Conservation (phyloP, 345 rosid species). For the Gossypium arboreum region DNA sequence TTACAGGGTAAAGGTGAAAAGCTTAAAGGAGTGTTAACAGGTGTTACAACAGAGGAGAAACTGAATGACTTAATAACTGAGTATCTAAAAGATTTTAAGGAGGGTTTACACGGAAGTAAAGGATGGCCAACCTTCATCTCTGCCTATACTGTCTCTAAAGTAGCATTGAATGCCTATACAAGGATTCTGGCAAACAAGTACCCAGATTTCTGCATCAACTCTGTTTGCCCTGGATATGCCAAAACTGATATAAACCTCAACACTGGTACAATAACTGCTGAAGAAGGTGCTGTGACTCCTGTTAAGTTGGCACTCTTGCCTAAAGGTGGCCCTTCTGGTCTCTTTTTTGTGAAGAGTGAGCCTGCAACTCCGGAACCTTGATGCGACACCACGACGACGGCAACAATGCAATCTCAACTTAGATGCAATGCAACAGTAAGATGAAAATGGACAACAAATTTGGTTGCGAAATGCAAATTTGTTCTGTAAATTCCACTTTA, state of each 20-base stretch:
- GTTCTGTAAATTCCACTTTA: too few species aligned
- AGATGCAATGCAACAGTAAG: neutral
- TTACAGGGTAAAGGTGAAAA: conserved; percentile 36
- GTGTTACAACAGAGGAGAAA: conserved; percentile 30
- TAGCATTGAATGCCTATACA: conserved; percentile 41
- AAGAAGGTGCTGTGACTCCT: conserved; percentile 45
- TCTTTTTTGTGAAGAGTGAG: conserved; percentile 33
- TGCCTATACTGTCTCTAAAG: conserved; percentile 41
- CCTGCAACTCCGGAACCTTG: conserved; percentile 19
- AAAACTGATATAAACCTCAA: conserved; percentile 37
- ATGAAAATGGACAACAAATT: neutral
- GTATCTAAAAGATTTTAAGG: conserved; percentile 36
- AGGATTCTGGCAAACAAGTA: conserved; percentile 40
- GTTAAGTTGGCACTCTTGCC: conserved; percentile 39
- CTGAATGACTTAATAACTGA: conserved; percentile 35
- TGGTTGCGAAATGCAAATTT: neutral
- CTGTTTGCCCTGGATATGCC: conserved; percentile 55
- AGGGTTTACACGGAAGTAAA: conserved; percentile 29
- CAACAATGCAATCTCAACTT: neutral
- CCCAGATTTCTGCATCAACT: conserved; percentile 29
- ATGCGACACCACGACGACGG: neutral
- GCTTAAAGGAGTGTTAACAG: conserved; percentile 26
- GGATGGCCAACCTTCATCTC: conserved; percentile 39
- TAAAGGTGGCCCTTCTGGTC: conserved; percentile 40
- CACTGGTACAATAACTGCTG: conserved; percentile 28